Conservation (phyloP, 305 asterid genomes). For the Fraxinus sp. region DNA sequence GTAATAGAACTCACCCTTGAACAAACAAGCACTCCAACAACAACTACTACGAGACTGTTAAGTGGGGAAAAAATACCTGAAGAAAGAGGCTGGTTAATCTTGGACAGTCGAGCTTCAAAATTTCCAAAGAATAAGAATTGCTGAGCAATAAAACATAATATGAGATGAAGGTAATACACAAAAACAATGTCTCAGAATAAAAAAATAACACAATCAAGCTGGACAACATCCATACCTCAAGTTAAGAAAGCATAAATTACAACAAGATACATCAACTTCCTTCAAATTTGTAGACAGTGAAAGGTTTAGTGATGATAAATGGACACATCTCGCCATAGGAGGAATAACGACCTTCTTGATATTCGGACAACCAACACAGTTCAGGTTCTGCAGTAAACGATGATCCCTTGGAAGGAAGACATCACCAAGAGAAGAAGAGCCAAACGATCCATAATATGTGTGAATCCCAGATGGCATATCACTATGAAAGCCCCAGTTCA, state of each 20-base stretch:
- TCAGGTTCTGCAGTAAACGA: constrained; percentile 76
- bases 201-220: constrained; percentile 14
- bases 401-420: constrained; percentile 30
- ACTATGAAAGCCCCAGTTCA: constrained; percentile 69
- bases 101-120: constrained; percentile 87
- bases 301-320: constrained; percentile 78
- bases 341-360: constrained; percentile 89
- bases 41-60: background rate
- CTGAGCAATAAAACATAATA: constrained; percentile 38
- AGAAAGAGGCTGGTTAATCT: constrained; percentile 90
- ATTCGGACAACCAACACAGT: constrained; percentile 93
- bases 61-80: constrained; percentile 56
- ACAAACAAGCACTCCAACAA: constrained; percentile 2
- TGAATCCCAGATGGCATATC: constrained; percentile 33
- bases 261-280: constrained; percentile 87
- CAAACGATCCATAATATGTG: constrained; percentile 25
- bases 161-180: constrained; percentile 9
- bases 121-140: constrained; percentile 85
- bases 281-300: constrained; percentile 82
- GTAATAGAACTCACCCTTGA: background rate
- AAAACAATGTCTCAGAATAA: background rate
- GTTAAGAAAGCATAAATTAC: constrained; percentile 75
- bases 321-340: constrained; percentile 65
- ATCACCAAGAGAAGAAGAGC: constrained; percentile 30
- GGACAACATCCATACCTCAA: constrained; percentile 62